Base-by-base conservation (phyloP, 352 stramenopile species). In the Globisporangium viniferum region DNA sequence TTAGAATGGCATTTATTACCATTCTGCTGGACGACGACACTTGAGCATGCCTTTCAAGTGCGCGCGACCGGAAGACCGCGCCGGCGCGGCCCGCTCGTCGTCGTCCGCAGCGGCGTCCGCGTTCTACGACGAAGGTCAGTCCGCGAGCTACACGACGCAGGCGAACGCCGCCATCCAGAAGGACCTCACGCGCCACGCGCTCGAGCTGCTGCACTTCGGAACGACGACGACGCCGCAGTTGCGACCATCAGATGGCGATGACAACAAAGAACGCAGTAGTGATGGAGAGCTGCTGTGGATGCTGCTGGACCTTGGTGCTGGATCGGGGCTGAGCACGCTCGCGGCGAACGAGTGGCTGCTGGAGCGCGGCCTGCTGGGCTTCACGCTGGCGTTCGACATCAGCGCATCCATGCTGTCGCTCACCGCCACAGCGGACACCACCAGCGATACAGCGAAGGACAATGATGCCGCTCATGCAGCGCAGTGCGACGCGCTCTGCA, bases 391-490 rank as follows among this genome's bases (percentile, higher is more conserved):
- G 18, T 89, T 91, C 54, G 86, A 94, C 55, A 90, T 94, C 59
- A 94, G 86, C 59, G 71, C 78, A 41, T 82, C 86, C 10, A 94
- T 94, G 86, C 66, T 94, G 65, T 77, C 82, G 49, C 67, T 92
- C 22, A 73, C 72, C 5, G 59, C 57, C 5, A 7, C 46, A 18
- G 44, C 18, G 14, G 35, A 59, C n/a, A 64, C n/a, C 18, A 53
- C 12, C 24, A 67, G 31, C 6, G 29, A 10, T 39, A 29, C 54
- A 5, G 60, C 64, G 6, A 63, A 51, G 18, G 31, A 33, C 8
- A 49, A 49, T 8, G 36, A 2, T 20, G 29, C 27, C 8, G n/a
- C 55, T 5, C 29, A 48, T 15, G 6, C 48, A 51, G n/a, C 48
- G 2, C 48, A 49, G 9, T 46, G 46, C 12, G 29, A 48, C 20